phyloP scores from a whole-genome alignment of 192 early-diverging fungal genomes.

The Lobosporangium transversale region DNA sequence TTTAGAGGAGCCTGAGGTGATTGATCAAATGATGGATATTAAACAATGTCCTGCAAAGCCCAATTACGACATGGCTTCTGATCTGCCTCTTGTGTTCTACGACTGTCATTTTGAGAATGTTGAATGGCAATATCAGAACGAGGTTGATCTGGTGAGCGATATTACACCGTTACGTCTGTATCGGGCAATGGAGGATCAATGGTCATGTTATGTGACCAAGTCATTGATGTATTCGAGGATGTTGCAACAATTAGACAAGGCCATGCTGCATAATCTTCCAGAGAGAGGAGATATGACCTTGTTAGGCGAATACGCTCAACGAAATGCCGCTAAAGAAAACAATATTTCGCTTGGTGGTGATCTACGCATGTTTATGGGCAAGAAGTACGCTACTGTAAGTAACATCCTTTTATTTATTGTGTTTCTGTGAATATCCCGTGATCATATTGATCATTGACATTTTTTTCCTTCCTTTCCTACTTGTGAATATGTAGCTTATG shows the following conservation, averaged over 20 bases:
- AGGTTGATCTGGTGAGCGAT: constrained; percentile 30
- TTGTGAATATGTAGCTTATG: constrained; percentile 50
- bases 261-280: constrained; percentile 33
- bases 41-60: constrained; percentile 73
- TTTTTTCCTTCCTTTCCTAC: no score
- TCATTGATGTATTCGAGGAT: constrained; percentile 58
- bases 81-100: constrained; percentile 87
- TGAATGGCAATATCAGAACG: constrained; percentile 68
- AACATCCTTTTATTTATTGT: no score
- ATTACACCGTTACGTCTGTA: constrained; percentile 52
- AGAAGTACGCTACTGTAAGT: constrained; percentile 37
- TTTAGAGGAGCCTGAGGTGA: constrained; percentile 76
- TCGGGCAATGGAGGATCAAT: constrained; percentile 58
- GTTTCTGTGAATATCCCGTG: no score
- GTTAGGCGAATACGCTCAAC: constrained; percentile 36
- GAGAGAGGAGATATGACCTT: constrained; percentile 18
- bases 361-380: constrained; percentile 54
- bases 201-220: constrained; percentile 61
- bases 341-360: constrained; percentile 50
- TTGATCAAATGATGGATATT: constrained; percentile 77
- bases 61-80: constrained; percentile 92
- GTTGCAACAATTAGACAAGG: constrained; percentile 44
- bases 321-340: constrained; percentile 34
- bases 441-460: no score
- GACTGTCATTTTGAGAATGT: constrained; percentile 82